phyloP scores from a whole-genome alignment of 2,329 filamentous ascomycete species.

The Aureobasidium melanogenum region DNA sequence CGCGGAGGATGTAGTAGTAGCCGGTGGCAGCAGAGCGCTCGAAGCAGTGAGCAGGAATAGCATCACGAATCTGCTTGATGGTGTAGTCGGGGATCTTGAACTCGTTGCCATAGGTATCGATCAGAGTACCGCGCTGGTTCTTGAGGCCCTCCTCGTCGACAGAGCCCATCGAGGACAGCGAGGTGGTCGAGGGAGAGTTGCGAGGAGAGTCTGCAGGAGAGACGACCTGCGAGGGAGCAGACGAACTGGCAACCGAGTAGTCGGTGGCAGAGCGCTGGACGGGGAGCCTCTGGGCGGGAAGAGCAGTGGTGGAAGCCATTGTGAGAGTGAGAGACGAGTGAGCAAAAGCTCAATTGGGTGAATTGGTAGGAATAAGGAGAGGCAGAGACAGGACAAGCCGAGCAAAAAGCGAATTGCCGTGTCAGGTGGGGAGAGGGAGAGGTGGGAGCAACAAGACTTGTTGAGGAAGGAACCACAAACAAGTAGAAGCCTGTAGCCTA shows the following conservation, averaged over 20 bases:
- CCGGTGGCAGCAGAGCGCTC: conserved; percentile 71
- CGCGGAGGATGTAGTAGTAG: conserved; percentile 75
- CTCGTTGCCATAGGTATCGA: conserved; percentile 90
- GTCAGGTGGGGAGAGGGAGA: neutral
- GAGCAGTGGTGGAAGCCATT: conserved; percentile 38
- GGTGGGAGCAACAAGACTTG: neutral
- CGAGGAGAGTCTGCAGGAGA: conserved; percentile 53
- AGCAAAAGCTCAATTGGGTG: conserved; percentile 5
- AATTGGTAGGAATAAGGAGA: neutral
- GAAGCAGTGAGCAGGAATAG: conserved; percentile 96
- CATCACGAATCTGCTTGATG: conserved; percentile 94
- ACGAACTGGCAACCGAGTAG: conserved; percentile 44
- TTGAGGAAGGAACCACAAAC: too few relatives aligned
- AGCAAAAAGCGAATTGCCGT: conserved; percentile 4
- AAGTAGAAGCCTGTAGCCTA: neutral
- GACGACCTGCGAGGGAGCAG: conserved; percentile 43
- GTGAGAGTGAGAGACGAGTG: neutral
- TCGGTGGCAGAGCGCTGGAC: conserved; percentile 39
- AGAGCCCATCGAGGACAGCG: conserved; percentile 80
- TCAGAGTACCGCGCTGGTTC: conserved; percentile 54
- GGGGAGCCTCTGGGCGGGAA: conserved; percentile 39
- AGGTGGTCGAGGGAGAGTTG: conserved; percentile 72
- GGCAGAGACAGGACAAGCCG: neutral
- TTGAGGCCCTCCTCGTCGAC: conserved; percentile 45
- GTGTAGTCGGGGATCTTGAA: conserved; percentile 92